phyloP scores from a whole-genome alignment of 371 early-diverging fungal genomes.

The Mortierella sp. region DNA sequence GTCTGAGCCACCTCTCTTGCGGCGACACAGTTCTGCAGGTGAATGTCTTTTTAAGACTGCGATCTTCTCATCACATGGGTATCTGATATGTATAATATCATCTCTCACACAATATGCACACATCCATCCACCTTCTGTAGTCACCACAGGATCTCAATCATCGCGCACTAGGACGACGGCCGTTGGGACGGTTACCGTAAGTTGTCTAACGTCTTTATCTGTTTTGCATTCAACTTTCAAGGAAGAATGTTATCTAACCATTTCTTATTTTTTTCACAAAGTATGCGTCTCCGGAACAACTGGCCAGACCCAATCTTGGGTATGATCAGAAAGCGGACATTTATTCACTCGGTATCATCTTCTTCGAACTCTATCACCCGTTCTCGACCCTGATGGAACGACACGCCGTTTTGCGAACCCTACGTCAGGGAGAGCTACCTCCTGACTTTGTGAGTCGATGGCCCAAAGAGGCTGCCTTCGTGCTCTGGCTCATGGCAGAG shows the following conservation, averaged over 20 bases:
- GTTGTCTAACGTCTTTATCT: background rate
- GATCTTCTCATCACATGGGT: no score
- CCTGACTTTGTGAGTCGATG: conserved; percentile 76
- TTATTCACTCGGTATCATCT: conserved; percentile 77
- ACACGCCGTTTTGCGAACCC: conserved; percentile 65
- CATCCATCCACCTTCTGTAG: conserved; percentile 4
- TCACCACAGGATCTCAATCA: conserved; percentile 41
- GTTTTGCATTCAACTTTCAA: background rate
- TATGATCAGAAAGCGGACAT: conserved; percentile 78
- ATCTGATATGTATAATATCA: no score
- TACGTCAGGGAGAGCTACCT: conserved; percentile 78
- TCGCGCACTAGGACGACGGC: conserved; percentile 52
- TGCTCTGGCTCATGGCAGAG: conserved; percentile 80
- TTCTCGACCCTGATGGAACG: conserved; percentile 77
- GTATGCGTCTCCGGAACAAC: conserved; percentile 96
- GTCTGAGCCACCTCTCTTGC: conserved; percentile 12
- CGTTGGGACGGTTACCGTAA: conserved; percentile 53
- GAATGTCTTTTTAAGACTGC: background rate
- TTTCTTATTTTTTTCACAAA: conserved; percentile 15
- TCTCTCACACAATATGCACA: background rate
- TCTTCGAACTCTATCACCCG: conserved; percentile 77
- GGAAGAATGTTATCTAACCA: background rate
- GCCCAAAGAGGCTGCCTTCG: conserved; percentile 86
- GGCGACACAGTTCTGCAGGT: conserved; percentile 30
- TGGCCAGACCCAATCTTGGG: conserved; percentile 64